A percentile compares a stretch with the other conserved stretches of the same genome.
phyloP scores from a whole-genome alignment of 192 early-diverging fungal species.

The Umbelopsis sp. region DNA sequence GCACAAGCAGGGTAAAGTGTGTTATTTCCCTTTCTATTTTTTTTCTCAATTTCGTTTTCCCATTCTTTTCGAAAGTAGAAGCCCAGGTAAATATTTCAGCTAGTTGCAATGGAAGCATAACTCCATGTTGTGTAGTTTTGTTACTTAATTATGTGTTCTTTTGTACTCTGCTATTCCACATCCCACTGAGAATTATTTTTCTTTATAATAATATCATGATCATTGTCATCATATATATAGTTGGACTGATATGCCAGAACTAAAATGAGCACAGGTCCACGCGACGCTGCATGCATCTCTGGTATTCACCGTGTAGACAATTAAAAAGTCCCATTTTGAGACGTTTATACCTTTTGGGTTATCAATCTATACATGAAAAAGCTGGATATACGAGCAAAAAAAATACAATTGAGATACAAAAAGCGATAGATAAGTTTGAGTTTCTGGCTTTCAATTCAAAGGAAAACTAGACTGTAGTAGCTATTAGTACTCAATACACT shows the following conservation, averaged over 20 bases:
- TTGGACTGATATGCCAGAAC: too few species aligned
- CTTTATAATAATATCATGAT: too few species aligned
- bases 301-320: too few species aligned
- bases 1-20: background rate
- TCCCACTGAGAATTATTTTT: too few species aligned
- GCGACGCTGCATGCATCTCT: too few species aligned
- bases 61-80: background rate
- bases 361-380: background rate
- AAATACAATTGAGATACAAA: background rate
- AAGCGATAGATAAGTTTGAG: background rate
- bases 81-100: background rate
- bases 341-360: too few species aligned
- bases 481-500: constrained; percentile 5
- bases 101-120: background rate
- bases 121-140: background rate
- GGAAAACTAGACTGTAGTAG: background rate
- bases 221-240: too few species aligned
- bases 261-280: too few species aligned
- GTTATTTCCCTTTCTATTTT: background rate
- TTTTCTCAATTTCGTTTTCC: too few species aligned
- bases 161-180: background rate
- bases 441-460: background rate
- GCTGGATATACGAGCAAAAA: background rate
- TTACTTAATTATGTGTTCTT: background rate
- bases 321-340: too few species aligned